Conservation (phyloP, 73 alveolate genomes). For the Paramecium pentaurelia region DNA sequence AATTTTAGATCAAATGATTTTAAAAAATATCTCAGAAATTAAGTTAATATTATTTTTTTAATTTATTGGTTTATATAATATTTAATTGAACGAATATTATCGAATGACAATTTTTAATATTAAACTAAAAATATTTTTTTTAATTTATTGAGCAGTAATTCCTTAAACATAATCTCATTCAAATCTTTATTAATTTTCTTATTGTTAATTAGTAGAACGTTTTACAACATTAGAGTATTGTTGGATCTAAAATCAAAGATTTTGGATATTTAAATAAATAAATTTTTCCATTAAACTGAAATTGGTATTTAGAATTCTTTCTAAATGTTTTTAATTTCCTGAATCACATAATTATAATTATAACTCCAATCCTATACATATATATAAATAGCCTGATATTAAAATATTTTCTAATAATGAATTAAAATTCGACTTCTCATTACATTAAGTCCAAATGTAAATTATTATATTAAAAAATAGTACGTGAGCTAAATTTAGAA, state of each 20-base stretch:
- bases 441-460: background rate
- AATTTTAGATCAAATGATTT: no score
- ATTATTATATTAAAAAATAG: background rate
- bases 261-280: no score
- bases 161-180: background rate
- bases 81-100: no score
- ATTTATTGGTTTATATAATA: no score
- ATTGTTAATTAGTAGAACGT: background rate
- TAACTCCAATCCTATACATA: background rate
- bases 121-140: background rate
- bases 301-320: no score
- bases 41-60: no score
- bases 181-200: no score
- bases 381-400: background rate
- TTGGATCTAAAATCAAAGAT: background rate
- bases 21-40: no score
- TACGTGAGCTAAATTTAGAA: background rate
- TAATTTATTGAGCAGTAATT: no score
- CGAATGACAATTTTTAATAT: conserved; percentile 65
- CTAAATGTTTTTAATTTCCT: background rate
- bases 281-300: no score
- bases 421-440: background rate
- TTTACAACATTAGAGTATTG: background rate
- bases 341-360: no score
- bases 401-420: background rate